Evolutionary conservation across 2,329 filamentous ascomycete species (phyloP).

Genomic region (Fusarium sp.): DNA sequence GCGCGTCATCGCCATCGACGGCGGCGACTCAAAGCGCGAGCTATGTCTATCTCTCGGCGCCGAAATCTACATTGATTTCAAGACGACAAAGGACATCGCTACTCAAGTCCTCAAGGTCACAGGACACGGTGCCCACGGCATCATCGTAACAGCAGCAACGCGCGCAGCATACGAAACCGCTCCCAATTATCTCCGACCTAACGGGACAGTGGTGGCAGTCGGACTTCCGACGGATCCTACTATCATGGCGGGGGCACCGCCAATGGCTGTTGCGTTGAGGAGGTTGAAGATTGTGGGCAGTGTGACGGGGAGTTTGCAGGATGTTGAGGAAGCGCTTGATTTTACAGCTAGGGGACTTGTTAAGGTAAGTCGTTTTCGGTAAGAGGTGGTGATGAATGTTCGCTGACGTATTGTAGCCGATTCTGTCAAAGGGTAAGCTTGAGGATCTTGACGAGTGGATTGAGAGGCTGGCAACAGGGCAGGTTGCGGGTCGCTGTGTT

Average conservation of each 20-base stretch:
- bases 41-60: slow-evolving; percentile 78
- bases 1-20: slow-evolving; percentile 80
- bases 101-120: slow-evolving; percentile 77
- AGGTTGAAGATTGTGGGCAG: slow-evolving; percentile 43
- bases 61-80: slow-evolving; percentile 80
- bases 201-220: slow-evolving; percentile 84
- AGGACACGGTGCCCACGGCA: slow-evolving; percentile 85
- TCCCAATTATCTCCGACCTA: slow-evolving; percentile 81
- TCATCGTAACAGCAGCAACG: slow-evolving; percentile 82
- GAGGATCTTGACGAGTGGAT: slow-evolving; percentile 42
- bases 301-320: slow-evolving; percentile 38
- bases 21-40: slow-evolving; percentile 79
- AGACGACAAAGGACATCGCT: slow-evolving; percentile 77
- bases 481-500: slow-evolving; percentile 41
- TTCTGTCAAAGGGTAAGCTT: slow-evolving; percentile 41
- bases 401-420: slow-evolving; percentile 32
- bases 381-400: rapidly evolving
- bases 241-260: slow-evolving; percentile 37
- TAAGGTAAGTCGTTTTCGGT: slow-evolving; percentile 18
- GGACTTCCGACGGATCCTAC: slow-evolving; percentile 69
- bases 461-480: slow-evolving; percentile 36
- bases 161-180: slow-evolving; percentile 97
- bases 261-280: slow-evolving; percentile 28
- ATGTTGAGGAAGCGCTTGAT: slow-evolving; percentile 44
- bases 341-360: slow-evolving; percentile 43